phyloP scores from a whole-genome alignment of 192 early-diverging fungal genomes.

The Linnemannia schmuckeri region DNA sequence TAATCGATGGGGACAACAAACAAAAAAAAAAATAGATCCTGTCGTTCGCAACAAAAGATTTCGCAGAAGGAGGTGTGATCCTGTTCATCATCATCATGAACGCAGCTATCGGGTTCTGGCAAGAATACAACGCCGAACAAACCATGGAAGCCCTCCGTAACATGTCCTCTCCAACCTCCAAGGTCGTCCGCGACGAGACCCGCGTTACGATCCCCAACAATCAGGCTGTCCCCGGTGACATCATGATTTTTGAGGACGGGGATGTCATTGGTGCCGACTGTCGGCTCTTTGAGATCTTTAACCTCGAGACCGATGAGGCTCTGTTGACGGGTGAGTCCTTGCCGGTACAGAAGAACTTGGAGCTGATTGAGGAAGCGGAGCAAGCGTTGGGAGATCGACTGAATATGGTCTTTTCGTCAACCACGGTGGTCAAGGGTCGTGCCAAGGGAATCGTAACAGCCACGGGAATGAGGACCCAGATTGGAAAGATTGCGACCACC shows the following conservation, averaged over 20 bases:
- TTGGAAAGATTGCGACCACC: constrained; percentile 89
- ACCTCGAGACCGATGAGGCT: constrained; percentile 92
- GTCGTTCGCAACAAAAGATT: constrained; percentile 75
- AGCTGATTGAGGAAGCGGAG: constrained; percentile 75
- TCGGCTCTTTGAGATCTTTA: constrained; percentile 85
- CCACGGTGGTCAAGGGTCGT: constrained; percentile 89
- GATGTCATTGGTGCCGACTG: constrained; percentile 94
- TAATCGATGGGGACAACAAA: neutral
- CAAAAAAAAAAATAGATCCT: constrained; percentile 39
- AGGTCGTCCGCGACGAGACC: constrained; percentile 86
- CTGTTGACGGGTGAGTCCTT: constrained; percentile 92
- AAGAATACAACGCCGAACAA: constrained; percentile 93
- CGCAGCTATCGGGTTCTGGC: constrained; percentile 86
- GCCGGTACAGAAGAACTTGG: constrained; percentile 77
- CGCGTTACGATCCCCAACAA: constrained; percentile 77
- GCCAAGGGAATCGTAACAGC: constrained; percentile 89
- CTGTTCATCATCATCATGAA: constrained; percentile 84
- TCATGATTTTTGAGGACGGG: constrained; percentile 91
- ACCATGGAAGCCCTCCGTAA: constrained; percentile 93
- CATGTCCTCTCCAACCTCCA: constrained; percentile 86
- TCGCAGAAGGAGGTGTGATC: constrained; percentile 81
- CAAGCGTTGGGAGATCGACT: constrained; percentile 89
- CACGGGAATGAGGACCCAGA: constrained; percentile 88
- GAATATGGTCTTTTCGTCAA: constrained; percentile 90
- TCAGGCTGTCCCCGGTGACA: constrained; percentile 89